phyloP scores from a whole-genome alignment of 2,329 filamentous ascomycete genomes.

The Paraphoma chrysanthemicola region DNA sequence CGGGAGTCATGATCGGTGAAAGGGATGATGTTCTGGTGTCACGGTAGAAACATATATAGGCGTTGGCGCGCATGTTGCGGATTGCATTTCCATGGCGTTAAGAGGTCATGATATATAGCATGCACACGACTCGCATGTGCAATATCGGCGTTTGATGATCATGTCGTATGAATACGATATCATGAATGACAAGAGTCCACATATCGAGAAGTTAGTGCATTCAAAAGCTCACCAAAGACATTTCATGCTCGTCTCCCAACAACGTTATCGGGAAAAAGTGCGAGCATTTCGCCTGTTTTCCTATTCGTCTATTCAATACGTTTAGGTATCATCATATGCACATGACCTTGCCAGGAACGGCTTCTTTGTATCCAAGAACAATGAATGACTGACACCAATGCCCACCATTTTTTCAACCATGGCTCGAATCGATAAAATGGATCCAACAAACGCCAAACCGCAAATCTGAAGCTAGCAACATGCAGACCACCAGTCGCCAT shows the following conservation, averaged over 20 bases:
- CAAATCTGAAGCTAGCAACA: neutral
- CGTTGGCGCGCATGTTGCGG: neutral
- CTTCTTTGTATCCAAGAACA: neutral
- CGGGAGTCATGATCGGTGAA: neutral
- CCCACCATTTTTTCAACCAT: no score
- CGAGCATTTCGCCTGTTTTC: neutral
- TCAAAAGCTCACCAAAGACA: no score
- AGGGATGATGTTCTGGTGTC: neutral
- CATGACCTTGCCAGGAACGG: conserved; percentile 1
- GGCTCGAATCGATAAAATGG: no score
- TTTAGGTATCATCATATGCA: neutral
- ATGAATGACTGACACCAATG: neutral
- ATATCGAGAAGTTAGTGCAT: no score
- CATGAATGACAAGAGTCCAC: no score
- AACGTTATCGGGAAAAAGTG: neutral
- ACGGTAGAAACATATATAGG: neutral
- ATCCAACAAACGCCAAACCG: no score
- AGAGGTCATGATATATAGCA: neutral
- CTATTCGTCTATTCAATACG: neutral
- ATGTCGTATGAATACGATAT: no score
- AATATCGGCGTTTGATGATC: neutral
- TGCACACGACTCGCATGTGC: neutral
- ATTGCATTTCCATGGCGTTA: neutral
- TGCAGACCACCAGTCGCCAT: neutral
- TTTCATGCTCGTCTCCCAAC: no score